phyloP scores from a whole-genome alignment of 1,284 basidiomycete species.

The Ceratobasidium sp. region DNA sequence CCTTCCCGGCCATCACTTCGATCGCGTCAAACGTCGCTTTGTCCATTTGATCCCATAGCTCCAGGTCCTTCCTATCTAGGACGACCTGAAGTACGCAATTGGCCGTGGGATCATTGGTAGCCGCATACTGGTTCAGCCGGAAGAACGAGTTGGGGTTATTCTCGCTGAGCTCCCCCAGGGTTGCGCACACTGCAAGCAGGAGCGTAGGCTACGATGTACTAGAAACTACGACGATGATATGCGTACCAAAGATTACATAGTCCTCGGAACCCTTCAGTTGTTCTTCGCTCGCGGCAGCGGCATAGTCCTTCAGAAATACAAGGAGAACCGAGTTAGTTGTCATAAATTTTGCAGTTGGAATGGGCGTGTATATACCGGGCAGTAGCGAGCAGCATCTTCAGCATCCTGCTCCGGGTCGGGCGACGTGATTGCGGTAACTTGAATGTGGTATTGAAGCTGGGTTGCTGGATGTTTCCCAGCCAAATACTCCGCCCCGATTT shows the following conservation, averaged over 20 bases:
- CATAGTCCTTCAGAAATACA: constrained; percentile 42
- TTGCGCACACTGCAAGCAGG: constrained; percentile 30
- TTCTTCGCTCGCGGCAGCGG: constrained; percentile 46
- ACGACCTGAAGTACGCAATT: constrained; percentile 48
- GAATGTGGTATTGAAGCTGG: constrained; percentile 51
- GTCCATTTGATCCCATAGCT: constrained; percentile 50
- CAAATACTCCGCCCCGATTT: constrained; percentile 51
- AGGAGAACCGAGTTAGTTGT: neutral
- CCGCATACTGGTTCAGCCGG: neutral
- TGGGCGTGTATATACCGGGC: constrained; percentile 23
- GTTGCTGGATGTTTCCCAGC: constrained; percentile 49
- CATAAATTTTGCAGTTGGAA: neutral
- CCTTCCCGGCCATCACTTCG: constrained; percentile 46
- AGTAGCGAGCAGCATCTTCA: constrained; percentile 49
- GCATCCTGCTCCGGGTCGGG: constrained; percentile 48
- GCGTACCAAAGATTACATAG: constrained; percentile 48
- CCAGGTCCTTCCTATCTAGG: constrained; percentile 43
- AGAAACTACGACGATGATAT: neutral
- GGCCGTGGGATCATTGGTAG: constrained; percentile 46
- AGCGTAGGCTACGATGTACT: neutral
- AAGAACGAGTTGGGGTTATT: constrained; percentile 47
- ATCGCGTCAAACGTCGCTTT: constrained; percentile 50
- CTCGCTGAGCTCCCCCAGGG: constrained; percentile 47
- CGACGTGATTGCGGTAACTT: constrained; percentile 49
- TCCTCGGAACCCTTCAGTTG: constrained; percentile 48